phyloP scores from a whole-genome alignment of 225 moss, liverwort and hornwort genomes.

The Asterella californica region DNA sequence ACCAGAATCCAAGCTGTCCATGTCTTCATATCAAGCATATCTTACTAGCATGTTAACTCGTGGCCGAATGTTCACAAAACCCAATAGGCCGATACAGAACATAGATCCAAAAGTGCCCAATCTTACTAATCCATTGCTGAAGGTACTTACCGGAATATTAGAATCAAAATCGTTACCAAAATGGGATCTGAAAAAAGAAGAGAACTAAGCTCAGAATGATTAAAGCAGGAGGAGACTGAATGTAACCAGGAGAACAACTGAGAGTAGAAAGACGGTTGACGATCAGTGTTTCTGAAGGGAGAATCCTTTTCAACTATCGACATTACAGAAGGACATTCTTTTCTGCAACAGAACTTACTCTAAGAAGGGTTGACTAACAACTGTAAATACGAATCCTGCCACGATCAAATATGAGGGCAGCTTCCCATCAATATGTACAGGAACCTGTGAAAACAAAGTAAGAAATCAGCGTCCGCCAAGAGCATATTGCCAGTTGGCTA shows the following conservation, averaged over 20 bases:
- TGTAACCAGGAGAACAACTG: not conserved
- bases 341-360: slow-evolving; percentile 57
- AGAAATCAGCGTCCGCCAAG: not conserved
- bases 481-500: not conserved
- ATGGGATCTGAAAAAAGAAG: slow-evolving; percentile 60
- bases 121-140: not conserved
- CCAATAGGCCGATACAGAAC: not conserved
- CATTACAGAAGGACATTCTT: not conserved
- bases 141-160: slow-evolving; percentile 63
- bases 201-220: not conserved
- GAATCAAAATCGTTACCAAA: slow-evolving; percentile 84
- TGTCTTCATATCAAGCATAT: not conserved
- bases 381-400: slow-evolving; percentile 91
- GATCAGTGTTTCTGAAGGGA: not conserved
- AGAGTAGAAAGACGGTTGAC: not conserved
- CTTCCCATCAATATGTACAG: slow-evolving; percentile 95
- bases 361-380: slow-evolving; percentile 94
- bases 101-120: not conserved
- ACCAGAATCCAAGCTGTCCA: not conserved
- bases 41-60: not conserved
- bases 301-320: not conserved
- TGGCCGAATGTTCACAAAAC: not conserved
- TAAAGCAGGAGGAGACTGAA: not conserved
- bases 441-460: slow-evolving; percentile 58
- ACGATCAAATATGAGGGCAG: slow-evolving; percentile 95